A percentile compares a stretch with the other conserved stretches of the same genome.
phyloP scores from a whole-genome alignment of 2,329 filamentous ascomycete genomes.

The Akanthomyces lecanii region DNA sequence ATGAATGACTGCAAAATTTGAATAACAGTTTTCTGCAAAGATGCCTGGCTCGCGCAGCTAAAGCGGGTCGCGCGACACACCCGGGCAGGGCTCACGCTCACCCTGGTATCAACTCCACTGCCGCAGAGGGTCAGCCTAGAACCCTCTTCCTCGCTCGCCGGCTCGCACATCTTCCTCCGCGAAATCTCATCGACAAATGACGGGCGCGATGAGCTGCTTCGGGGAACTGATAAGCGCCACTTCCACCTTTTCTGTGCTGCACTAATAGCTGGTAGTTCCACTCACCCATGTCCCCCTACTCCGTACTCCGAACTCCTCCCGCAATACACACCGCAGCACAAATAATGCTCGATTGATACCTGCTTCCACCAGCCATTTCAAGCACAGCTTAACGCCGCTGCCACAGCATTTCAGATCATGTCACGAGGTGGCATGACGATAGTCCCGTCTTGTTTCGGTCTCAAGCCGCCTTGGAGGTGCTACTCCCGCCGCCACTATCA shows the following conservation, averaged over 20 bases:
- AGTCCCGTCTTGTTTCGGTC: neutral
- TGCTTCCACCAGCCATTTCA: neutral
- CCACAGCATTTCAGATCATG: neutral
- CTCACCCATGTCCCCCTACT: neutral
- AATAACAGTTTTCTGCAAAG: too few relatives aligned
- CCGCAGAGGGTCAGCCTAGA: neutral
- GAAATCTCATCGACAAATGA: conserved; percentile 1
- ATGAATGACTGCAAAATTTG: too few relatives aligned
- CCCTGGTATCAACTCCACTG: too few relatives aligned
- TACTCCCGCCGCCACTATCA: too few relatives aligned
- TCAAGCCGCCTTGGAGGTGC: neutral
- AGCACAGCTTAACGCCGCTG: neutral
- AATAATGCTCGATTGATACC: neutral
- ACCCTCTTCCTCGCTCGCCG: neutral
- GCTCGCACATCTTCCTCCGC: too few relatives aligned
- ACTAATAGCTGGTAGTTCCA: neutral
- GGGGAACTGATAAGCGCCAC: too few relatives aligned
- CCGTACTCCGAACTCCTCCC: neutral
- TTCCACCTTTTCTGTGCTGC: too few relatives aligned
- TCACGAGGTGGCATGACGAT: neutral
- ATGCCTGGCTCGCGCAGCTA: too few relatives aligned
- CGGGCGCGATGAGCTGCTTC: neutral
- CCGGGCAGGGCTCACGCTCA: too few relatives aligned
- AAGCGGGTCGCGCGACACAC: too few relatives aligned
- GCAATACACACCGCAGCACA: too few relatives aligned